Conservation (phyloP, 805 yeast genomes). For the Candida dajiaensis region DNA sequence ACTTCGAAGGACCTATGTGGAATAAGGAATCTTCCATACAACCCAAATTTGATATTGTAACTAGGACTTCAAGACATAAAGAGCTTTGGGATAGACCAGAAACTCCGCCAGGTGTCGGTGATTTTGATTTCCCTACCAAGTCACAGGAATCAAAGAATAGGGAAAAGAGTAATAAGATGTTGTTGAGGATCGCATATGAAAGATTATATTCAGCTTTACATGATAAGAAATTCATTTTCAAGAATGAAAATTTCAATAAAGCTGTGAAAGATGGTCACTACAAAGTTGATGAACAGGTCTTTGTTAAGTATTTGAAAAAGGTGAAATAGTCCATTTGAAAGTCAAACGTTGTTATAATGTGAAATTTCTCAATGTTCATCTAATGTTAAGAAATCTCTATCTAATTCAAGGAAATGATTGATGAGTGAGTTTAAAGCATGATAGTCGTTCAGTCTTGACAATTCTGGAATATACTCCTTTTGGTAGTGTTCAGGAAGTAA, state of each 20-base stretch:
- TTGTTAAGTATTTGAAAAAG: conserved; percentile 10
- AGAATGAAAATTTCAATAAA: conserved; percentile 33
- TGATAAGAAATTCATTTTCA: conserved; percentile 40
- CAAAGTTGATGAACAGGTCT: conserved; percentile 24
- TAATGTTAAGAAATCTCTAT: background rate
- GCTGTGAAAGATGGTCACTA: conserved; percentile 28
- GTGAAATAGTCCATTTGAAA: background rate
- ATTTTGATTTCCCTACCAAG: conserved; percentile 53
- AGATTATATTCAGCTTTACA: conserved; percentile 40
- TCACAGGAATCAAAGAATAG: conserved; percentile 41
- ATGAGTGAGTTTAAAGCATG: background rate
- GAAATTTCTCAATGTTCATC: background rate
- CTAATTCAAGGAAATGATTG: background rate
- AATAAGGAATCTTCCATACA: conserved; percentile 7
- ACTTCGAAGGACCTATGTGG: conserved; percentile 26
- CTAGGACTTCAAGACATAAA: conserved; percentile 20
- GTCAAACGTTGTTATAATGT: background rate
- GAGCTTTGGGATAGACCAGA: conserved; percentile 29
- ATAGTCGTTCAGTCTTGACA: background rate
- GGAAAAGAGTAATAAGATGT: conserved; percentile 27
- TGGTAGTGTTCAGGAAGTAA: conserved; percentile 11
- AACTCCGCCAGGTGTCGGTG: conserved; percentile 55
- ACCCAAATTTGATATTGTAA: conserved; percentile 13
- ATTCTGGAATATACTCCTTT: background rate
- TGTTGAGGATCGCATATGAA: conserved; percentile 34